Conservation (phyloP, 306 rosid species). For the Oxytropis ochrocephala region DNA sequence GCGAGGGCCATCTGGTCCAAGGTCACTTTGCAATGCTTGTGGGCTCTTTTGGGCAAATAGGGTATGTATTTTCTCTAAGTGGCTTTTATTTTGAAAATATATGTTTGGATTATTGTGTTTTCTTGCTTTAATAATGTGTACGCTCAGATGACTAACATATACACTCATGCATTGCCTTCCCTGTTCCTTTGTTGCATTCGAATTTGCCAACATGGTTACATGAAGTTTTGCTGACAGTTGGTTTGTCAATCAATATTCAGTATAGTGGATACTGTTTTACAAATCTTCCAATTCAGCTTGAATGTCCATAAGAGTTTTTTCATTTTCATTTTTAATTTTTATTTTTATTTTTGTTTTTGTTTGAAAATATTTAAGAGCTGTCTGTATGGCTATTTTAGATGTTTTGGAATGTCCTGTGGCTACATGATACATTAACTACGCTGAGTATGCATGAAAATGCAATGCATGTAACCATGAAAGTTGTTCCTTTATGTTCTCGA, state of each 20-base stretch:
- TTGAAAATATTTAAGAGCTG: neutral
- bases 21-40: conserved; percentile 95
- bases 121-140: neutral
- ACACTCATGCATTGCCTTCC: neutral
- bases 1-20: conserved; percentile 96
- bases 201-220: neutral
- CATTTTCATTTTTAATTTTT: neutral
- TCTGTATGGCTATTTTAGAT: neutral
- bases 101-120: neutral
- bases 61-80: conserved; percentile 44
- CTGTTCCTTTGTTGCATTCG: neutral
- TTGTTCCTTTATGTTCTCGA: neutral
- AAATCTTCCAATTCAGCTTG: neutral
- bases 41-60: conserved; percentile 95
- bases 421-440: neutral
- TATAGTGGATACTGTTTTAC: neutral
- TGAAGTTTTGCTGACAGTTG: neutral
- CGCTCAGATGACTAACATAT: neutral
- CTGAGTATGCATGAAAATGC: neutral
- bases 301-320: neutral
- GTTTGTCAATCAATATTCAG: neutral
- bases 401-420: neutral
- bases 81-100: neutral
- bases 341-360: neutral
- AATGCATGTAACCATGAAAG: neutral